A percentile compares a stretch with the other conserved stretches of the same genome.
Evolutionary conservation across 179 eudicot genomes (phyloP).

Genomic region (Amaranthus tricolor): DNA sequence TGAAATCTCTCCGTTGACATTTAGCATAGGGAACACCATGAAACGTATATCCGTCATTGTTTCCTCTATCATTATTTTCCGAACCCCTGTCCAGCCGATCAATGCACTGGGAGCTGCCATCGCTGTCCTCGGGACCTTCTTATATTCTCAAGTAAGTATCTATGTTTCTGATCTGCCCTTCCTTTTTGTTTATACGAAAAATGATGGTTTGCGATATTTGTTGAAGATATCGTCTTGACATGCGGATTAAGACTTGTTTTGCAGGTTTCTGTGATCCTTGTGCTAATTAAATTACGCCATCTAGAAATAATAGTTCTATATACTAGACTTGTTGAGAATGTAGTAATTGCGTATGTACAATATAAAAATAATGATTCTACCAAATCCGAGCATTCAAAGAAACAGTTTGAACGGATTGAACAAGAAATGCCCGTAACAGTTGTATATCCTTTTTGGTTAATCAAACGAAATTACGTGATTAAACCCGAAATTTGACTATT

Average conservation of each 20-base stretch:
- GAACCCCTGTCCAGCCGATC: conserved; percentile 66
- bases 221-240: neutral
- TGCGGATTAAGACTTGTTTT: too few relatives aligned
- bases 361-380: too few relatives aligned
- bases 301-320: too few relatives aligned
- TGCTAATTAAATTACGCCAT: neutral
- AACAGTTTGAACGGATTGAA: too few relatives aligned
- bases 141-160: conserved; percentile 74
- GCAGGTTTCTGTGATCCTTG: neutral
- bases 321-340: too few relatives aligned
- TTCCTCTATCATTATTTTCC: conserved; percentile 83
- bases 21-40: conserved; percentile 88
- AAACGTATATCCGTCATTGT: conserved; percentile 83
- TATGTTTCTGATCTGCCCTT: neutral
- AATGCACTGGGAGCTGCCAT: conserved; percentile 84
- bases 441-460: too few relatives aligned
- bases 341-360: too few relatives aligned
- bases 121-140: conserved; percentile 85
- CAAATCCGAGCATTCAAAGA: too few relatives aligned
- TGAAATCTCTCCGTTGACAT: conserved; percentile 79
- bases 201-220: neutral
- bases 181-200: neutral
- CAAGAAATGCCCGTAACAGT: too few relatives aligned
- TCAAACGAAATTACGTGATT: too few relatives aligned
- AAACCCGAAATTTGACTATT: too few relatives aligned